Conservation (phyloP, 352 stramenopile species). For the Phytophthora foliorum region DNA sequence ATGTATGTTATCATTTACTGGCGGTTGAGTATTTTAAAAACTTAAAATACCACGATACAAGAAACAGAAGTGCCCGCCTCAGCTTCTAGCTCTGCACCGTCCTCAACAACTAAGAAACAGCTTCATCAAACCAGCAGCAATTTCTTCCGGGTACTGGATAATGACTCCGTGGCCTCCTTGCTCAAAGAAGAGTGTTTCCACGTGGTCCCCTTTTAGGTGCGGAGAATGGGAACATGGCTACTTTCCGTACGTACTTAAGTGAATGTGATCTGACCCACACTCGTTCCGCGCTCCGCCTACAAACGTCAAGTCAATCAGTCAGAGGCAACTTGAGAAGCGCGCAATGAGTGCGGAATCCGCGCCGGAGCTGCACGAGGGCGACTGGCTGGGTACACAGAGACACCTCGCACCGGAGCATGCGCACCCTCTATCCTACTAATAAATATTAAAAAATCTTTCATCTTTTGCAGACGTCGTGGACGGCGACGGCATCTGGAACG, state of each 20-base stretch:
- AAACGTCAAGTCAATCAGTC: background rate
- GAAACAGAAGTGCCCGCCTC: too few relatives aligned
- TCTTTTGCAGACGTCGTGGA: conserved; percentile 60
- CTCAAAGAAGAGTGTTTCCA: conserved; percentile 43
- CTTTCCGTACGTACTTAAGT: conserved; percentile 21
- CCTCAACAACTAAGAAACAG: conserved; percentile 15
- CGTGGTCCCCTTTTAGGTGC: conserved; percentile 38
- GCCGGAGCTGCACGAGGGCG: conserved; percentile 27
- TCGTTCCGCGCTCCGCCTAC: too few relatives aligned
- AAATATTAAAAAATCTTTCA: background rate
- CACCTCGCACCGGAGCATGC: conserved; percentile 17
- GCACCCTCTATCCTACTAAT: background rate
- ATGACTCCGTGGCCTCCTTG: conserved; percentile 44
- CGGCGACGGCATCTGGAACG: conserved; percentile 70
- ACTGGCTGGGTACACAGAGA: conserved; percentile 54
- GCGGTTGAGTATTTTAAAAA: too few relatives aligned
- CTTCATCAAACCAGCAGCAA: conserved; percentile 13
- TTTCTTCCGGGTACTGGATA: conserved; percentile 44
- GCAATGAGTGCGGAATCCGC: conserved; percentile 15
- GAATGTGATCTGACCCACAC: too few relatives aligned
- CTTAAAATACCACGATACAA: too few relatives aligned
- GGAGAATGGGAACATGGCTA: too few relatives aligned
- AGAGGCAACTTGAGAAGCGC: background rate
- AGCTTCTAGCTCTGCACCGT: too few relatives aligned
- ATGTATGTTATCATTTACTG: too few relatives aligned